Conservation (phyloP, 2,329 filamentous ascomycete species). For the Pestalotiopsis sp. region DNA sequence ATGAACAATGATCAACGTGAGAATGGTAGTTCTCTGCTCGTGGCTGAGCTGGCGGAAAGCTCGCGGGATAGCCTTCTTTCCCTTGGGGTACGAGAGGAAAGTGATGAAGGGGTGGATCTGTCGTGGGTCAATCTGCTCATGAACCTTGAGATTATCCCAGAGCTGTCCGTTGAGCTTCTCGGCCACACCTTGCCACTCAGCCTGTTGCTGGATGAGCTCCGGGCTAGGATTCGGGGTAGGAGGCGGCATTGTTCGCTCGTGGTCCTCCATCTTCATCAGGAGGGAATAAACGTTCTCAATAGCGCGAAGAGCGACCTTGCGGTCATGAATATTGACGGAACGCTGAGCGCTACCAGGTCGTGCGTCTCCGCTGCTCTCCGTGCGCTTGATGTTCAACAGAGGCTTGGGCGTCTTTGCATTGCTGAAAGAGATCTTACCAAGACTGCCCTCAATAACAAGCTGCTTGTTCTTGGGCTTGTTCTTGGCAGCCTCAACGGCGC, state of each 20-base stretch:
- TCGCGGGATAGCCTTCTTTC: slow-evolving; percentile 92
- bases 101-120: slow-evolving; percentile 92
- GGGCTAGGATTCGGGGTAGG: slow-evolving; percentile 61
- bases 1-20: slow-evolving; percentile 95
- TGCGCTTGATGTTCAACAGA: slow-evolving; percentile 90
- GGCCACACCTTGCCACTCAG: slow-evolving; percentile 77
- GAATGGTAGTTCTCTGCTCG: slow-evolving; percentile 89
- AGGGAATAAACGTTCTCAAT: slow-evolving; percentile 88
- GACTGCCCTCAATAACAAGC: slow-evolving; percentile 90
- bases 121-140: slow-evolving; percentile 82
- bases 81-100: slow-evolving; percentile 91
- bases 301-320: slow-evolving; percentile 81
- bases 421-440: slow-evolving; percentile 98
- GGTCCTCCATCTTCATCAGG: slow-evolving; percentile 92
- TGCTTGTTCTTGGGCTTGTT: slow-evolving; percentile 98
- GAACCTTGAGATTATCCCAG: slow-evolving; percentile 87
- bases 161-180: slow-evolving; percentile 76
- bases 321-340: slow-evolving; percentile 59
- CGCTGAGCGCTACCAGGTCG: slow-evolving; percentile 52
- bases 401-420: slow-evolving; percentile 98
- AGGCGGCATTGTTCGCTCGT: slow-evolving; percentile 77
- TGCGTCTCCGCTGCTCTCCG: slow-evolving; percentile 66
- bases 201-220: slow-evolving; percentile 72
- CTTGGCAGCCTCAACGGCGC: slow-evolving; percentile 95
- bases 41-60: slow-evolving; percentile 93